These are phyloP conservation scores for Pythium guiyangense DNA, from an alignment of 352 stramenopile species.

Conservation along the genomic window DNA sequence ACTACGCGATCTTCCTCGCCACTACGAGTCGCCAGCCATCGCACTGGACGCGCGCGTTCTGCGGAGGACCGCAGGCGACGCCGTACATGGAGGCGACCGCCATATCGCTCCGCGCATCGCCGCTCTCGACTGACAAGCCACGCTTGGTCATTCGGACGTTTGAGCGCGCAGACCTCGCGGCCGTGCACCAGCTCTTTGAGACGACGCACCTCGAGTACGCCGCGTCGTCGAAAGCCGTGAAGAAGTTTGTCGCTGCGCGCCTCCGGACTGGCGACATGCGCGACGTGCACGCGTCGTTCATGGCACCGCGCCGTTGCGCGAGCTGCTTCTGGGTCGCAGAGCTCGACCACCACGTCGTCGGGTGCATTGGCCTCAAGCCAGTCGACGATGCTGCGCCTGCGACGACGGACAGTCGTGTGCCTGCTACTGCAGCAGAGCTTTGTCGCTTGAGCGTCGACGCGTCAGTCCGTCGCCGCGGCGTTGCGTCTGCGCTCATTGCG, in stretches of 20 bases:
- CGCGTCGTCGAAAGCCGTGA: conserved; percentile 45
- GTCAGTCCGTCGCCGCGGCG: conserved; percentile 31
- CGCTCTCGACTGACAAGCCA: not conserved
- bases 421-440: conserved; percentile 31
- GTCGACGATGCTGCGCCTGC: not conserved
- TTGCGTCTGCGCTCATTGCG: conserved; percentile 42
- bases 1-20: conserved; percentile 61
- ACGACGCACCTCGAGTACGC: conserved; percentile 50
- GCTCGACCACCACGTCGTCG: conserved; percentile 30
- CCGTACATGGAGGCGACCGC: conserved; percentile 19
- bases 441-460: conserved; percentile 53
- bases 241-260: conserved; percentile 62
- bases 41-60: conserved; percentile 30
- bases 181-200: conserved; percentile 56
- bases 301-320: conserved; percentile 6
- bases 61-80: conserved; percentile 14
- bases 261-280: conserved; percentile 50
- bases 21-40: conserved; percentile 3
- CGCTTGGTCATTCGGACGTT: conserved; percentile 44
- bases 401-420: too few relatives aligned
- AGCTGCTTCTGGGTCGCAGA: conserved; percentile 69
- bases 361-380: conserved; percentile 57
- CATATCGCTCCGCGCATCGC: not conserved
- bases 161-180: conserved; percentile 30
- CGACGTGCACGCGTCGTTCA: conserved; percentile 41